A percentile compares a stretch with the other conserved stretches of the same genome.
phyloP scores from a whole-genome alignment of 2,329 filamentous ascomycete genomes.

The Sporothrix schenckii region DNA sequence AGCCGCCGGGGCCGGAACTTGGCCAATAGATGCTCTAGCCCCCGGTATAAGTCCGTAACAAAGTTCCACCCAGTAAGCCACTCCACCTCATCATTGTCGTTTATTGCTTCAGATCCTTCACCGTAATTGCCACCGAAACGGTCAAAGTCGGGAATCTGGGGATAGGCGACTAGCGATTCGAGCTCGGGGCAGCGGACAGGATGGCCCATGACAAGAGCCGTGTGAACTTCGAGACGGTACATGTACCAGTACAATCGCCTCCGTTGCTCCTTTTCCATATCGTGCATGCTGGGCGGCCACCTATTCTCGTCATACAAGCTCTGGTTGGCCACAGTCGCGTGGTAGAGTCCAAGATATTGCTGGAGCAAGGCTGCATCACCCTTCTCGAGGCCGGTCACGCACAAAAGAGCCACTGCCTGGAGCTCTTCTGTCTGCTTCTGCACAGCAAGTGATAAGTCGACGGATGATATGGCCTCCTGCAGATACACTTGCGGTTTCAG shows the following conservation, averaged over 20 bases:
- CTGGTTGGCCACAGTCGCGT: conserved; percentile 35
- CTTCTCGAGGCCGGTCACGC: conserved; percentile 26
- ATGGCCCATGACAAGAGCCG: conserved; percentile 37
- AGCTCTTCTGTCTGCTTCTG: conserved; percentile 28
- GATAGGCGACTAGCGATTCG: conserved; percentile 36
- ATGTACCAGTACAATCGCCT: conserved; percentile 37
- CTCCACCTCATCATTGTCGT: conserved; percentile 2
- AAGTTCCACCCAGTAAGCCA: conserved; percentile 32
- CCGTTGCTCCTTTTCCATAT: conserved; percentile 34
- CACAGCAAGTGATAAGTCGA: conserved; percentile 12
- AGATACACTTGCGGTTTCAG: conserved; percentile 21
- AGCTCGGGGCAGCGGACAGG: conserved; percentile 36
- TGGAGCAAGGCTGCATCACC: conserved; percentile 32
- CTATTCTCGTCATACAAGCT: conserved; percentile 36
- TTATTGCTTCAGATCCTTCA: neutral
- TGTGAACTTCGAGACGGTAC: conserved; percentile 38
- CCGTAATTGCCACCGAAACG: neutral
- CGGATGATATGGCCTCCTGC: neutral
- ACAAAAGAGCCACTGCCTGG: conserved; percentile 30
- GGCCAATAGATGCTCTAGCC: conserved; percentile 25
- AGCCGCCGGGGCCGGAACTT: conserved; percentile 16
- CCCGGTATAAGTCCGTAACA: conserved; percentile 29
- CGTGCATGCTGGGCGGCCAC: conserved; percentile 33
- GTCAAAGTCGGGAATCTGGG: conserved; percentile 22
- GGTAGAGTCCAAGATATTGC: conserved; percentile 37